A percentile compares a stretch with the other conserved stretches of the same genome.
These are phyloP conservation scores for Datura wrightii DNA, from an alignment of 257 asterid species.

Conservation along the genomic window DNA sequence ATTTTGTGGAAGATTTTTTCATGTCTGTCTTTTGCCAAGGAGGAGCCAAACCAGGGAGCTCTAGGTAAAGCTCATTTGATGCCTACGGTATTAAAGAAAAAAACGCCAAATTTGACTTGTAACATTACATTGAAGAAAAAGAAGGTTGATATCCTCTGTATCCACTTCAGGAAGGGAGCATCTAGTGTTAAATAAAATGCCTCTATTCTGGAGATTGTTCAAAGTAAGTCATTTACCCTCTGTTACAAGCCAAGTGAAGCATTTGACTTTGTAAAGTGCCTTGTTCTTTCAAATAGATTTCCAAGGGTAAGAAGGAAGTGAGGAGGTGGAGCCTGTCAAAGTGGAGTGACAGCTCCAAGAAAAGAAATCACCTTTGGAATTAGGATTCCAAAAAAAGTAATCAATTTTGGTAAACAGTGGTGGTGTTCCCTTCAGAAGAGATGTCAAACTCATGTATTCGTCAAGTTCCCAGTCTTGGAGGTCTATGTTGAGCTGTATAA, in stretches of 20 bases:
- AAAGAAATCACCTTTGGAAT: background rate
- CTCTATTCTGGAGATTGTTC: background rate
- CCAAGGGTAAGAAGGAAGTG: background rate
- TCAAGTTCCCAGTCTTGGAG: background rate
- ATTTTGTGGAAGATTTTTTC: constrained; percentile 23
- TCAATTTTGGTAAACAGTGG: background rate
- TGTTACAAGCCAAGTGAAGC: background rate
- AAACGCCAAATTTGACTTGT: background rate
- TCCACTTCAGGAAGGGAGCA: background rate
- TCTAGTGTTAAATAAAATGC: background rate
- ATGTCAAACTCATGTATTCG: background rate
- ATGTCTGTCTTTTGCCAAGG: background rate
- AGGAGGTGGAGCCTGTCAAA: background rate
- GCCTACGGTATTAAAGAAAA: background rate
- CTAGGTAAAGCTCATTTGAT: background rate
- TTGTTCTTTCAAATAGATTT: too few relatives aligned
- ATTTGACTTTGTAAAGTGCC: background rate
- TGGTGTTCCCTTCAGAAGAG: constrained; percentile 5
- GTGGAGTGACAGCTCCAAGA: background rate
- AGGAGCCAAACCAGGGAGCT: background rate
- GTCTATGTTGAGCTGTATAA: constrained; percentile 18
- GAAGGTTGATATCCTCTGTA: background rate
- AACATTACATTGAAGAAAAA: background rate
- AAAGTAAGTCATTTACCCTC: background rate
- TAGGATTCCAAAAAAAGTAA: background rate